Evolutionary conservation across 164 flowering plant species (phyloP).

Genomic region (Piper longum): DNA sequence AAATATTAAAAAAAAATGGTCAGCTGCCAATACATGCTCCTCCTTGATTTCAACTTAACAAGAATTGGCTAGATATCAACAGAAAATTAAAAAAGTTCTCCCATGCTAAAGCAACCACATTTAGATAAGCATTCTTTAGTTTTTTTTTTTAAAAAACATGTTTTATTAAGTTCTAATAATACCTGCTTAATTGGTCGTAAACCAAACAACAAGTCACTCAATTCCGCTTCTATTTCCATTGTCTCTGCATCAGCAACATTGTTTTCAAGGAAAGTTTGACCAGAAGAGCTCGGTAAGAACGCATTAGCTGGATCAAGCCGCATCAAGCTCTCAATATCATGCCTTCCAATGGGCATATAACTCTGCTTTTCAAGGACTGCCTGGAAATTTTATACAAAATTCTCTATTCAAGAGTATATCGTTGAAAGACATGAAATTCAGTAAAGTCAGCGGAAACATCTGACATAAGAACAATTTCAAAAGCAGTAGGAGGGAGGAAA

Average conservation of each 20-base stretch:
- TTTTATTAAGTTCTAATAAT: neutral
- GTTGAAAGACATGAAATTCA: no score
- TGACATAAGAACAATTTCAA: neutral
- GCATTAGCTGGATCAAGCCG: conserved; percentile 75
- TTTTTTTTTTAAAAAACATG: no score
- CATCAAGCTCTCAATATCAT: conserved; percentile 88
- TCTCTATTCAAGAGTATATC: neutral
- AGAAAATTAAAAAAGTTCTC: neutral
- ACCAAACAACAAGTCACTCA: conserved; percentile 55
- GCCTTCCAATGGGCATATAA: conserved; percentile 96
- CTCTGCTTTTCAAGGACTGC: conserved; percentile 99
- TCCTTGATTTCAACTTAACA: neutral
- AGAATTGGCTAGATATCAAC: neutral
- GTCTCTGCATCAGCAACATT: conserved; percentile 42
- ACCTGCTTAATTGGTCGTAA: conserved; percentile 96
- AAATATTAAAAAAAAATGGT: neutral
- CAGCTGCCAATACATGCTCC: neutral
- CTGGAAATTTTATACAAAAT: conserved; percentile 26
- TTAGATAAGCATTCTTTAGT: no score
- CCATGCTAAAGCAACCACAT: no score
- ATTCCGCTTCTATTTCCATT: conserved; percentile 49
- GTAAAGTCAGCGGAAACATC: neutral
- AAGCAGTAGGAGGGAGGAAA: neutral
- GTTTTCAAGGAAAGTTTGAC: conserved; percentile 25
- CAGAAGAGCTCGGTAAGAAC: conserved; percentile 46